phyloP scores from a whole-genome alignment of 2,329 filamentous ascomycete species.

The Volutella citrinella region DNA sequence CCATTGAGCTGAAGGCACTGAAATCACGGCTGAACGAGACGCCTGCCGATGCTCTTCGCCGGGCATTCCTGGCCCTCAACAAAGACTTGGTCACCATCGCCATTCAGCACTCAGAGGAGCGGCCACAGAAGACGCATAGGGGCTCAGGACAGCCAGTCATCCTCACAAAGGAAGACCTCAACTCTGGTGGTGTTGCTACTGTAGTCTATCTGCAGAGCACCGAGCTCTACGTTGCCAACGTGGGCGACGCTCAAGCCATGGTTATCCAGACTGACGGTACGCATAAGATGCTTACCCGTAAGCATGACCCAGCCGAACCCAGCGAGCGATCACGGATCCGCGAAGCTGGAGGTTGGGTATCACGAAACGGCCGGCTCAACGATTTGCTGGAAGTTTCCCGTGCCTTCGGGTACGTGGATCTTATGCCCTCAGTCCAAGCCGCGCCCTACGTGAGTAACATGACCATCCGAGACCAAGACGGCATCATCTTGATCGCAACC shows the following conservation, averaged over 20 bases:
- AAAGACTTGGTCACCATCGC: conserved; percentile 89
- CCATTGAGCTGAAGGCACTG: conserved; percentile 73
- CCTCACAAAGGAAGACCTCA: conserved; percentile 83
- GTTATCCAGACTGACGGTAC: conserved; percentile 86
- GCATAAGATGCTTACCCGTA: conserved; percentile 79
- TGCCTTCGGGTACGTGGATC: conserved; percentile 90
- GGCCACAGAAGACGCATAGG: conserved; percentile 63
- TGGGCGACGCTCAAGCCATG: conserved; percentile 94
- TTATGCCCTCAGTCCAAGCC: conserved; percentile 91
- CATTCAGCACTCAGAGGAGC: conserved; percentile 75
- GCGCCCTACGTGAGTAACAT: conserved; percentile 79
- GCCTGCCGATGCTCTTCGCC: conserved; percentile 76
- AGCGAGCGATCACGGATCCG: conserved; percentile 84
- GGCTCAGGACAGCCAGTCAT: conserved; percentile 70
- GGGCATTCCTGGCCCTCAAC: conserved; percentile 86
- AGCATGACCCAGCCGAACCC: conserved; percentile 89
- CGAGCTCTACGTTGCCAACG: conserved; percentile 90
- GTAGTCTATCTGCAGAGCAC: conserved; percentile 86
- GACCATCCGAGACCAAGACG: conserved; percentile 81
- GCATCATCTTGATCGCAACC: conserved; percentile 89
- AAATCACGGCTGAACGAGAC: conserved; percentile 68
- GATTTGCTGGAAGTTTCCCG: conserved; percentile 88
- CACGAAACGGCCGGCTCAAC: conserved; percentile 89
- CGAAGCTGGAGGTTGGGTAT: conserved; percentile 93
- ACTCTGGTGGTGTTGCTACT: conserved; percentile 87